Evolutionary conservation across 345 rosid species (phyloP).

Genomic region (Eucalyptus erythrocorys): DNA sequence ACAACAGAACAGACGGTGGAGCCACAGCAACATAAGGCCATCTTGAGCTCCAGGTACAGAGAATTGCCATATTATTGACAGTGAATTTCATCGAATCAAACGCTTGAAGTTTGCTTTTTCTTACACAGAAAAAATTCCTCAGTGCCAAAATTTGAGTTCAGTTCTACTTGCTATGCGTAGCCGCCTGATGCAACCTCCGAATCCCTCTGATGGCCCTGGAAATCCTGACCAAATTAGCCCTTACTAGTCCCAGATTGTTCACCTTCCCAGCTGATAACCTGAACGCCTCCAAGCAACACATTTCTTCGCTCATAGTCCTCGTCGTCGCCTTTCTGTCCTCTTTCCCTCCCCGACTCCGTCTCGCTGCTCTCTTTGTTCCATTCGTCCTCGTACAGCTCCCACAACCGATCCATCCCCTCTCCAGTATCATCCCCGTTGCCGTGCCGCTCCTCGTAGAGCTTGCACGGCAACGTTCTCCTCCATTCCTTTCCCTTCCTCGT

Average conservation of each 20-base stretch:
- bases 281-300: slow-evolving; percentile 78
- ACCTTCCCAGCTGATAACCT: slow-evolving; percentile 83
- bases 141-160: not conserved
- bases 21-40: too few species aligned
- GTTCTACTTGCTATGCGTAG: slow-evolving; percentile 3
- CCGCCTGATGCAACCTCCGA: slow-evolving; percentile 62
- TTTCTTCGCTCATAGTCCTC: slow-evolving; percentile 33
- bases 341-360: slow-evolving; percentile 17
- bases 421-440: slow-evolving; percentile 7
- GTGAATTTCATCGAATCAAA: not conserved
- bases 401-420: slow-evolving; percentile 77
- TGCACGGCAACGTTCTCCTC: slow-evolving; percentile 81
- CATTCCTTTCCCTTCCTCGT: slow-evolving; percentile 82
- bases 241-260: slow-evolving; percentile 61
- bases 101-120: not conserved
- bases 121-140: not conserved
- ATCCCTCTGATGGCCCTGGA: slow-evolving; percentile 60
- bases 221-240: slow-evolving; percentile 56
- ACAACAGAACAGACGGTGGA: too few species aligned
- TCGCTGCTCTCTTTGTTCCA: slow-evolving; percentile 11
- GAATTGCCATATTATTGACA: not conserved
- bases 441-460: slow-evolving; percentile 69
- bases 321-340: slow-evolving; percentile 11
- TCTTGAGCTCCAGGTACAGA: too few species aligned
- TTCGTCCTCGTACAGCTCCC: slow-evolving; percentile 71